Percentiles rank a stretch among this genome's conserved stretches.
Conservation (phyloP, 1,284 basidiomycete genomes). For the Ustilago nuda region DNA sequence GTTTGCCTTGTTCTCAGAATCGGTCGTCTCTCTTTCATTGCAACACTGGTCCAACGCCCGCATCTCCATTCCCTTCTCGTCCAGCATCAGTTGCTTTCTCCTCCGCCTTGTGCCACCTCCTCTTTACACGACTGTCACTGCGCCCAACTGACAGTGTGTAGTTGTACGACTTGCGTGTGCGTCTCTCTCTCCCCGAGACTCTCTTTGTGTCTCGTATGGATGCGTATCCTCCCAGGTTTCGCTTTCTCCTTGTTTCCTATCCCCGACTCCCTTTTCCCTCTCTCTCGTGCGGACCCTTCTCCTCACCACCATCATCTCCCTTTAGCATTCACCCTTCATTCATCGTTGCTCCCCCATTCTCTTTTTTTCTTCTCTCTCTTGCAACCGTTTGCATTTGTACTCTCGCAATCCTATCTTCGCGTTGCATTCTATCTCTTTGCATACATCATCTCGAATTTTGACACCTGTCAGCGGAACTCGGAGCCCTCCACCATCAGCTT, state of each 20-base stretch:
- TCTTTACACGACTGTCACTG: conserved; percentile 3
- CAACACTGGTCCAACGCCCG: neutral
- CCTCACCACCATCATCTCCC: conserved; percentile 35
- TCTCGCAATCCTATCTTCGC: conserved; percentile 10
- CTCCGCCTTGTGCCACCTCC: neutral
- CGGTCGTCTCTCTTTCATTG: neutral
- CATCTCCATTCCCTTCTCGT: neutral
- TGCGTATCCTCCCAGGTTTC: neutral
- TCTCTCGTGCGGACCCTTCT: conserved; percentile 34
- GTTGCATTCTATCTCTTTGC: conserved; percentile 16
- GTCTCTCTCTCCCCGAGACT: neutral
- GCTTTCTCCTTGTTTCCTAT: conserved; percentile 17
- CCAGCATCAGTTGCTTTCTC: neutral
- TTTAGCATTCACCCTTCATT: conserved; percentile 6
- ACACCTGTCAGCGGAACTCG: conserved; percentile 37
- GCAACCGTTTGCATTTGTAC: conserved; percentile 2
- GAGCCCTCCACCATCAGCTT: conserved; percentile 38
- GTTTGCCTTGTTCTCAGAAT: neutral
- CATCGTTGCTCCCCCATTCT: conserved; percentile 1
- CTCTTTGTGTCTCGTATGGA: neutral
- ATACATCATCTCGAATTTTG: conserved; percentile 23
- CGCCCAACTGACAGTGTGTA: neutral
- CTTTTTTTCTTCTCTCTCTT: neutral
- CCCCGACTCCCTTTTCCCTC: conserved; percentile 21
- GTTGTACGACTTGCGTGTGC: neutral